Conservation (phyloP, 306 rosid genomes). For the Dryas alaskensis region DNA sequence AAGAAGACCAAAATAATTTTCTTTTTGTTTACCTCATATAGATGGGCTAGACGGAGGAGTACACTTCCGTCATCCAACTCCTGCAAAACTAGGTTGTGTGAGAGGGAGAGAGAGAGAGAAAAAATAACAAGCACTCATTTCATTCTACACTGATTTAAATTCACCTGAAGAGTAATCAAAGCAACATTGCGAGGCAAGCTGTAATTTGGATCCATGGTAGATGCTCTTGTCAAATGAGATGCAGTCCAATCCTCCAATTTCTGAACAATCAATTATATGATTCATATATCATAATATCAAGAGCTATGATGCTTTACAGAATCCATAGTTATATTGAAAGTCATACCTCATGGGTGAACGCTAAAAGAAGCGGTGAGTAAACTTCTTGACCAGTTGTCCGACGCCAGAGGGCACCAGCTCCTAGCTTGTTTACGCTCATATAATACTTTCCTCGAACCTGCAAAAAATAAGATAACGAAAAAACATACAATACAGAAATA, state of each 20-base stretch:
- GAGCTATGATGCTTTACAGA: background rate
- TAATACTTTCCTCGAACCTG: slow-evolving; percentile 74
- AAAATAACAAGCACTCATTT: background rate
- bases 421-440: slow-evolving; percentile 41
- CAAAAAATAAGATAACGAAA: slow-evolving; percentile 6
- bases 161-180: slow-evolving; percentile 82
- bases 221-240: slow-evolving; percentile 53
- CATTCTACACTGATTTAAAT: background rate
- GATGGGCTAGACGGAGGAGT: slow-evolving; percentile 83
- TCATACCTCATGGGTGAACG: slow-evolving; percentile 63
- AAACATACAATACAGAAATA: background rate
- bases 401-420: slow-evolving; percentile 72
- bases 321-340: background rate
- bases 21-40: slow-evolving; percentile 60
- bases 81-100: slow-evolving; percentile 34
- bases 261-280: slow-evolving; percentile 30
- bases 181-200: slow-evolving; percentile 84
- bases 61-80: slow-evolving; percentile 72
- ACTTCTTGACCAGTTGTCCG: slow-evolving; percentile 71
- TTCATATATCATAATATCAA: slow-evolving; percentile 7
- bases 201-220: slow-evolving; percentile 52
- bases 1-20: too few relatives aligned
- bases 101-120: slow-evolving; percentile 11
- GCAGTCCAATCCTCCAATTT: slow-evolving; percentile 59
- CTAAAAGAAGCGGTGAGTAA: slow-evolving; percentile 65